Evolutionary conservation across 306 rosid genomes (phyloP), one percentile per base, ranked within the genome.

Genomic region (Prunus mongolica): DNA sequence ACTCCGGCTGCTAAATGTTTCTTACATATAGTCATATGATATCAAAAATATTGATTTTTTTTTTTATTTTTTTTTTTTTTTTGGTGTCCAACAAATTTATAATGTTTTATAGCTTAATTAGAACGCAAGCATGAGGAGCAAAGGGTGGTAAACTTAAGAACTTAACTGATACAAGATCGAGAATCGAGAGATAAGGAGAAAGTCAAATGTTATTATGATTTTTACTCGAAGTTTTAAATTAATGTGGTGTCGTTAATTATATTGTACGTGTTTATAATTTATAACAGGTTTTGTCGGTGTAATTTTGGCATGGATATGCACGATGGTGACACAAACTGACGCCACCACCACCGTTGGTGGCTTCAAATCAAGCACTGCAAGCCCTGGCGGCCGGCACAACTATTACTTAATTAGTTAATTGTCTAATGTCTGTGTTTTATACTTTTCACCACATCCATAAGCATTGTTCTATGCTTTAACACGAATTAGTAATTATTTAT

Each of bases 141-240:
- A 79, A 61, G 49, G 71, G 19, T 28, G 13, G 73, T 71, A 44
- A 67, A 80, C 74, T 49, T 76, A 45, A n/a, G 2, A 12, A 28
- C 30, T 4, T 5, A 12, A 13, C 11, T 13, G 41, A n/a, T 34
- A 65, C 47, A 56, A 63, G 5, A 18, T 24, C 58, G 61, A 74
- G 66, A 64, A 67, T 49, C 69, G 25, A 81, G 63, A 54, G 68
- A 52, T 12, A 30, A 18, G 54, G 62, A 32, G 57, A 60, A 72
- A 77, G 79, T 77, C 68, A 60, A 82, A 67, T 72, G 71, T 61
- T n/a, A 67, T 45, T 19, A 69, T 73, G 51, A 27, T 38, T 61
- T 62, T 65, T 54, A 24, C 72, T 77, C 63, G 49, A 73, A 77
- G 32, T 51, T 34, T n/a, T 12, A 72, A 65, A n/a, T 30, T 46